Evolutionary conservation across 768 basidiomycete genomes (phyloP).

Genomic region (Pisolithus albus): DNA sequence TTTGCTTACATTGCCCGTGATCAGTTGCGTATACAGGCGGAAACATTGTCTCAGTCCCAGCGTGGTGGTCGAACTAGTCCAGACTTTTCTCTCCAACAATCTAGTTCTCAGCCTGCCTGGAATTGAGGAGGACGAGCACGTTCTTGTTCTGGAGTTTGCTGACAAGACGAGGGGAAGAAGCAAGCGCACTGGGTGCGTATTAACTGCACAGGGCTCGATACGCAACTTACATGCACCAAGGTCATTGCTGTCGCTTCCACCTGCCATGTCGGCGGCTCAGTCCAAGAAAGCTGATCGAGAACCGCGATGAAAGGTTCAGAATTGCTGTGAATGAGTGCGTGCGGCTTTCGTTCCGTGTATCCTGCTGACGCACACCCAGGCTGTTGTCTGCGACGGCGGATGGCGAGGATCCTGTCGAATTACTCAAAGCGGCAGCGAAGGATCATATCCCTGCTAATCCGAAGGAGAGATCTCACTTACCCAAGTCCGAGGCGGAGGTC

Average conservation of each 20-base stretch:
- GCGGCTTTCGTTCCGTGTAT: not conserved
- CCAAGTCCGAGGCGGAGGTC: conserved; percentile 15
- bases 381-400: conserved; percentile 48
- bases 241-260: conserved; percentile 15
- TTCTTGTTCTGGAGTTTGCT: conserved; percentile 45
- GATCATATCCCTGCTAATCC: conserved; percentile 71
- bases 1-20: conserved; percentile 74
- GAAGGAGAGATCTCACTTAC: conserved; percentile 4
- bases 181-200: conserved; percentile 22
- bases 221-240: conserved; percentile 7
- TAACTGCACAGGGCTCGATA: not conserved
- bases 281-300: conserved; percentile 66
- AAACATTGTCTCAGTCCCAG: conserved; percentile 18
- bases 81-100: conserved; percentile 27
- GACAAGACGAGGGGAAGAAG: conserved; percentile 34
- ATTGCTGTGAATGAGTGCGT: conserved; percentile 64
- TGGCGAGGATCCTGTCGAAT: conserved; percentile 51
- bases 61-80: conserved; percentile 31
- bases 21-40: conserved; percentile 51
- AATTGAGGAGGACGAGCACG: conserved; percentile 37
- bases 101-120: conserved; percentile 21
- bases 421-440: conserved; percentile 61
- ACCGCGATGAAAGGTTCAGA: conserved; percentile 57
- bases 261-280: conserved; percentile 46
- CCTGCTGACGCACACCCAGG: conserved; percentile 28